Percentiles rank a stretch among this genome's conserved stretches.
phyloP scores from a whole-genome alignment of 2,329 filamentous ascomycete genomes.

The Fusarium mundagurra region DNA sequence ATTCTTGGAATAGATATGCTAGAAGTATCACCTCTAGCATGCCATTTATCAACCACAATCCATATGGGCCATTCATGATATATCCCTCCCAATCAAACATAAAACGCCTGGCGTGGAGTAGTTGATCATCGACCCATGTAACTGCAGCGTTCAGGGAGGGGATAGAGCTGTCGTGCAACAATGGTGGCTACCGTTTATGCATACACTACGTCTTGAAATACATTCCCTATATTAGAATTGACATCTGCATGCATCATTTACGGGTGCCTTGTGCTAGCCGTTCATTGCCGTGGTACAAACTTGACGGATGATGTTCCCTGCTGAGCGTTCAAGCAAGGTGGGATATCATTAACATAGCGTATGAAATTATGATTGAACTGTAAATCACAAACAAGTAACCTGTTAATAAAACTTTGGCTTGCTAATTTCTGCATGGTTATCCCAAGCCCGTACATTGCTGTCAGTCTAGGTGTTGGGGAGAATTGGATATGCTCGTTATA shows the following conservation, averaged over 20 bases:
- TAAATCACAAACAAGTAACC: neutral
- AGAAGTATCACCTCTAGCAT: neutral
- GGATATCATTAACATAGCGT: neutral
- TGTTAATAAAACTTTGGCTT: neutral
- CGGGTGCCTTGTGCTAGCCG: neutral
- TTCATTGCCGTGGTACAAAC: neutral
- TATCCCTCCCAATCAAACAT: neutral
- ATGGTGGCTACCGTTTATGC: neutral
- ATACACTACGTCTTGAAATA: neutral
- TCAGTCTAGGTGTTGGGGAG: too few relatives aligned
- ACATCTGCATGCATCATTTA: neutral
- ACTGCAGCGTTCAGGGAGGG: neutral
- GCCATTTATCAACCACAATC: neutral
- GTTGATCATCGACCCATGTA: neutral
- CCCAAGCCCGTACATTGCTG: neutral
- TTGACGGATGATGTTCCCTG: neutral
- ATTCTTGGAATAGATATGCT: neutral
- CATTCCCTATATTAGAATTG: neutral
- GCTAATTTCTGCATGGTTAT: neutral
- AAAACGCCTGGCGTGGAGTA: neutral
- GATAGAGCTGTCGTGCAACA: neutral
- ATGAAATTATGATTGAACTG: neutral
- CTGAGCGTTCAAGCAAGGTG: neutral
- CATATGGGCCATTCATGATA: neutral
- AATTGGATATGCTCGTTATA: neutral